These are phyloP conservation scores for Wolfiporia cocos DNA, from an alignment of 1,284 basidiomycete genomes.

Conservation along the genomic window DNA sequence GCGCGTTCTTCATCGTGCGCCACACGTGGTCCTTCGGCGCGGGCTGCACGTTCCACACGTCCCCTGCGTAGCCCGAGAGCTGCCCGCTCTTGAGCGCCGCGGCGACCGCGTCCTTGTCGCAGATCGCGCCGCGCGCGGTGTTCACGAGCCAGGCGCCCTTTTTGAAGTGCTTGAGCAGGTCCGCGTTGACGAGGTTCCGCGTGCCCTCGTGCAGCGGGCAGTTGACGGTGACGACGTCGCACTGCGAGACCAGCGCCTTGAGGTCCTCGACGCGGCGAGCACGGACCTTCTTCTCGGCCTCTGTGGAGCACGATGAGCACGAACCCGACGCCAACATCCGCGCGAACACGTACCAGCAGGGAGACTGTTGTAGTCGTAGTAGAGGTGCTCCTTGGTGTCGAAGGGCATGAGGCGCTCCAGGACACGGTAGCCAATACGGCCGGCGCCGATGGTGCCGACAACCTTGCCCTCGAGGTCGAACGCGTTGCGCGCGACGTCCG, in stretches of 20 bases:
- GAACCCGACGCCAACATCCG: background rate
- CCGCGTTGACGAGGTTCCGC: conserved; percentile 73
- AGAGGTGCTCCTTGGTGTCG: conserved; percentile 87
- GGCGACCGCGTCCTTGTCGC: conserved; percentile 77
- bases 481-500: conserved; percentile 72
- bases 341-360: conserved; percentile 39
- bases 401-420: conserved; percentile 86
- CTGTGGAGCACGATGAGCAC: conserved; percentile 21
- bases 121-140: conserved; percentile 93
- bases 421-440: conserved; percentile 88
- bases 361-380: conserved; percentile 88
- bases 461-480: conserved; percentile 92
- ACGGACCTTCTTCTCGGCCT: conserved; percentile 65
- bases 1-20: conserved; percentile 78
- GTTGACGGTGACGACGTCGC: conserved; percentile 86
- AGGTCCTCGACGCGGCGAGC: conserved; percentile 79
- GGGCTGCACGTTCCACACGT: conserved; percentile 79
- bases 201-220: conserved; percentile 90
- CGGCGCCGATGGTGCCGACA: conserved; percentile 84
- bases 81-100: conserved; percentile 78
- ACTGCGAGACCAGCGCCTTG: conserved; percentile 78
- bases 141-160: conserved; percentile 90
- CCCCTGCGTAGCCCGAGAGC: conserved; percentile 64
- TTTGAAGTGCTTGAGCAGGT: conserved; percentile 88
- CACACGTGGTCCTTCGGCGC: conserved; percentile 84